Evolutionary conservation across 2,329 filamentous ascomycete species (phyloP).

Genomic region (Fusarium cicatricum): DNA sequence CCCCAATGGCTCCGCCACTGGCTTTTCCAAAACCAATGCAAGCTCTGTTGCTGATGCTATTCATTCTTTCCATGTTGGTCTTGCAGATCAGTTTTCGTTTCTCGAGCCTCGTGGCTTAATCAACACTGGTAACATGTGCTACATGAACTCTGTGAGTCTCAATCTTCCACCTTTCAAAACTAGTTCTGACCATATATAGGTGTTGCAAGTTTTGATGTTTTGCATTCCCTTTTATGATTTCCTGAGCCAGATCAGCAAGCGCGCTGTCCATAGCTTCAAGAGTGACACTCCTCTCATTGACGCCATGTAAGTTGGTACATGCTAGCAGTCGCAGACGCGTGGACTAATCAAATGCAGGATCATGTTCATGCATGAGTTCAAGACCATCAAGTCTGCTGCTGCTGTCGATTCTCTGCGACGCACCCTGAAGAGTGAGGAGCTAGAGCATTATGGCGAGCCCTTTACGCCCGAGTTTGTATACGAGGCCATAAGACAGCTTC

Average conservation of each 20-base stretch:
- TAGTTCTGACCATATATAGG: conserved; percentile 61
- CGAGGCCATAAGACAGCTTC: conserved; percentile 85
- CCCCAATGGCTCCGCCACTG: conserved; percentile 38
- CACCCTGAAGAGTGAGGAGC: conserved; percentile 79
- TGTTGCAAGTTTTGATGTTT: conserved; percentile 94
- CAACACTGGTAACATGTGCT: conserved; percentile 99
- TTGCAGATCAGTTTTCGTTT: conserved; percentile 75
- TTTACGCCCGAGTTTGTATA: conserved; percentile 97
- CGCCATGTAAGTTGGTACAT: conserved; percentile 74
- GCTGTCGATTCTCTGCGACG: conserved; percentile 77
- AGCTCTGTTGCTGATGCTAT: conserved; percentile 80
- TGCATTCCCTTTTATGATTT: conserved; percentile 96
- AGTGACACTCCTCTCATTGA: conserved; percentile 93
- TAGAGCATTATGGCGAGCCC: conserved; percentile 89
- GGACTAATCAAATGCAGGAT: conserved; percentile 66
- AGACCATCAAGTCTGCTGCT: conserved; percentile 79
- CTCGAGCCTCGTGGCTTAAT: conserved; percentile 92
- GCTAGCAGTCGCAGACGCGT: background rate
- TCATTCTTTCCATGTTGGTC: conserved; percentile 73
- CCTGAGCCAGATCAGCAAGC: conserved; percentile 83
- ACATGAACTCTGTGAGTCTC: conserved; percentile 93
- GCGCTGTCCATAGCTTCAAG: conserved; percentile 90
- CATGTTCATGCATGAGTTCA: conserved; percentile 94
- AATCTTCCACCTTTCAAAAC: too few species aligned
- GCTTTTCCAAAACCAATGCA: conserved; percentile 56